Evolutionary conservation across 1,139 yeast genomes (phyloP), one percentile per base, ranked within the genome.

Genomic region (Tardiomyces blankii): DNA sequence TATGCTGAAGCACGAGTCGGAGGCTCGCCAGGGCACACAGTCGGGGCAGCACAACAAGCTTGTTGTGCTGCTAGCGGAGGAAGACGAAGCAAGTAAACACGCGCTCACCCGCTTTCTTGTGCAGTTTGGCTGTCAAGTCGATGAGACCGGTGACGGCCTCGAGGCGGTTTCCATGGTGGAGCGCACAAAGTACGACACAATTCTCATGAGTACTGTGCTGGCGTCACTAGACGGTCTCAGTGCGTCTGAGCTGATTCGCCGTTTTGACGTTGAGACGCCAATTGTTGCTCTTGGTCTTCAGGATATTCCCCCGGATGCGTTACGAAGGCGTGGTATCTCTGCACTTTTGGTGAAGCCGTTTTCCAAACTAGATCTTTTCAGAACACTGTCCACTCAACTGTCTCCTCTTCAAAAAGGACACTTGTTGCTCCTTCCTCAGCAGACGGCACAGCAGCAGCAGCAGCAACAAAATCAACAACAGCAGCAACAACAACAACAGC

Each of bases 221-320:
- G 96, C 96, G 2, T 85, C 85, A 60, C 68, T 89, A 46, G 96
- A 89, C 62, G 97, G 97, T 42, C 94, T 95, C 7, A 82, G 94
- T 1, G 95, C 96, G 1, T 82, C 96, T 2, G 80, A 87, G 44
- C 80, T 87, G 40, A 87, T 89, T 48, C 72, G 96, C 53, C 78
- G 83, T 18, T 85, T 85, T 61, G 95, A 87, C 60, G 78, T 80
- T 21, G 75, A 74, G 48, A 86, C 95, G 0, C 96, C 96, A 5
- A 85, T 89, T 51, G 83, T 88, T 52, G 95, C 95, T 41, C 87
- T 89, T 95, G 87, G 25, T 5, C 25, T 21, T 7, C 25, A 21
- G 7, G 25, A 21, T 7, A 21, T 21, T 4, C 25, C 25, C 4
- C 25, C 25, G 7, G 25, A 21, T 7, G 25, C 25, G 25, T 21